Percentiles rank a stretch among this genome's conserved stretches.
Conservation (phyloP, 139 green algal genomes). For the Chlamydomonas sp. region DNA sequence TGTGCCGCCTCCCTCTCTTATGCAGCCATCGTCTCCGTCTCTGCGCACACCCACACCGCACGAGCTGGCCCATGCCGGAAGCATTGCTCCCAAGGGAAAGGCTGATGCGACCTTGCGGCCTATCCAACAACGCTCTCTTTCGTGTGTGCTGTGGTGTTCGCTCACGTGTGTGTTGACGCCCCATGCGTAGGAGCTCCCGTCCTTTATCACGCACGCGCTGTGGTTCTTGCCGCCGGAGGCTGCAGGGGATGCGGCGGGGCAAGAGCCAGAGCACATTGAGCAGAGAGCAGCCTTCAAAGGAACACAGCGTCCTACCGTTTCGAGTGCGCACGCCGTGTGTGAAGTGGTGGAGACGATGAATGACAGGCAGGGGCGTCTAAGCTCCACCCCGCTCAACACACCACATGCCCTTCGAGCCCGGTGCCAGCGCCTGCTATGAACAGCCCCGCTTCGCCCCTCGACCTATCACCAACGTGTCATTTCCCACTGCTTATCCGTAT, state of each 20-base stretch:
- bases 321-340: too few species aligned
- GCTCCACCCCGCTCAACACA: too few species aligned
- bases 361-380: too few species aligned
- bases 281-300: background rate
- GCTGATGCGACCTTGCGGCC: background rate
- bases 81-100: background rate
- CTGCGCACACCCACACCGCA: background rate
- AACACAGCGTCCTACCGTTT: background rate
- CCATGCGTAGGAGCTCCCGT: slow-evolving; percentile 78
- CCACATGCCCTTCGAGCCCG: too few species aligned
- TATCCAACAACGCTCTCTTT: background rate
- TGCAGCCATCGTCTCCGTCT: background rate
- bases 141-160: background rate
- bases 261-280: background rate
- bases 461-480: too few species aligned
- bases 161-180: slow-evolving; percentile 82
- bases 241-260: slow-evolving; percentile 4
- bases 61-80: background rate
- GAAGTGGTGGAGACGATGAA: too few species aligned
- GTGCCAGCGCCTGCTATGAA: too few species aligned
- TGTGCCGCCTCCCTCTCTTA: too few species aligned
- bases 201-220: slow-evolving; percentile 69
- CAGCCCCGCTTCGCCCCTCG: too few species aligned
- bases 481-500: too few species aligned
- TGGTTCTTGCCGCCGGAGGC: slow-evolving; percentile 78